Conservation (phyloP, 2,329 filamentous ascomycete genomes). For the Verruconis gallopava region DNA sequence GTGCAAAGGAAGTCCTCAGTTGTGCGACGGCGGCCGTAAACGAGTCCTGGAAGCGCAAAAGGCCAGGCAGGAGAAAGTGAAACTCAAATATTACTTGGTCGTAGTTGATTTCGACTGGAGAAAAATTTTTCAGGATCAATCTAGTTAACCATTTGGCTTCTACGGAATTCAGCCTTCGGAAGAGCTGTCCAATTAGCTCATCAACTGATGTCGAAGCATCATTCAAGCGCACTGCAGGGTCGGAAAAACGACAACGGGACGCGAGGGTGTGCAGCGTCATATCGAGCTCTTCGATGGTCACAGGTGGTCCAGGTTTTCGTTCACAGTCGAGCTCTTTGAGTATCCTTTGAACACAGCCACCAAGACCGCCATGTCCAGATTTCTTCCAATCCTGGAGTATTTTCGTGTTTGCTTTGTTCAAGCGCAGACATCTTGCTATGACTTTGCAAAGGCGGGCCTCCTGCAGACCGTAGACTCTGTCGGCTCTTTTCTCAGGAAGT, state of each 20-base stretch:
- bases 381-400: conserved; percentile 51
- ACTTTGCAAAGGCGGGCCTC: conserved; percentile 48
- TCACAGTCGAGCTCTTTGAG: conserved; percentile 42
- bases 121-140: conserved; percentile 62
- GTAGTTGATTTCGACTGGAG: conserved; percentile 52
- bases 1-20: conserved; percentile 32
- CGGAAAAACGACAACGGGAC: conserved; percentile 56
- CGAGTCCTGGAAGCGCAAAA: conserved; percentile 57
- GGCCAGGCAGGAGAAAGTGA: conserved; percentile 55
- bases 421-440: conserved; percentile 52
- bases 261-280: conserved; percentile 51
- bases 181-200: conserved; percentile 41
- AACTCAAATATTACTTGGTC: conserved; percentile 44
- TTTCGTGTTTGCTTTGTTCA: conserved; percentile 47
- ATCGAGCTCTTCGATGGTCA: conserved; percentile 65
- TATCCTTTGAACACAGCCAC: conserved; percentile 54
- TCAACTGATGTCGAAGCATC: conserved; percentile 14
- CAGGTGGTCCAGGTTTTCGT: conserved; percentile 18
- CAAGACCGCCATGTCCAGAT: conserved; percentile 53
- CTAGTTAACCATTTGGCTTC: conserved; percentile 84
- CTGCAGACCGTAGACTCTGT: conserved; percentile 65
- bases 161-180: conserved; percentile 45
- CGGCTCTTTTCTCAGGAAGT: conserved; percentile 61
- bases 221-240: conserved; percentile 40
- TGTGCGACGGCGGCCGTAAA: conserved; percentile 48